phyloP scores from a whole-genome alignment of 345 rosid genomes.

The Microthlaspi erraticum region DNA sequence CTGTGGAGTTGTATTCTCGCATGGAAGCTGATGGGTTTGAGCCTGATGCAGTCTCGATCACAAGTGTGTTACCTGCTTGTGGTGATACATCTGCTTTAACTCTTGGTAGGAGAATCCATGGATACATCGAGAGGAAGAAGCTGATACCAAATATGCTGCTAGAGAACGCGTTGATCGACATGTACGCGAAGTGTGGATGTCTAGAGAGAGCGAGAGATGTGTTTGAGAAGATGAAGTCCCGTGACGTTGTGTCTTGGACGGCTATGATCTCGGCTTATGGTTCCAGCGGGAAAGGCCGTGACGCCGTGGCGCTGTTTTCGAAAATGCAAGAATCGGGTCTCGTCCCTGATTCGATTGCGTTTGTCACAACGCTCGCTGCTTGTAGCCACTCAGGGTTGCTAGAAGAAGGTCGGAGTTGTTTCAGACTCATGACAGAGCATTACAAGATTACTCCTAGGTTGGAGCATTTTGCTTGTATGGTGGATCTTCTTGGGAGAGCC shows the following conservation, averaged over 20 bases:
- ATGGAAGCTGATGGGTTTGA: conserved; percentile 61
- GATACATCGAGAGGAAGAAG: conserved; percentile 52
- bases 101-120: conserved; percentile 61
- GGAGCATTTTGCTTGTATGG: conserved; percentile 82
- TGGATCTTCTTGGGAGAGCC: conserved; percentile 73
- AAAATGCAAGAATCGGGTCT: conserved; percentile 64
- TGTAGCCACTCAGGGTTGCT: conserved; percentile 75
- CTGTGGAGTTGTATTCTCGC: conserved; percentile 55
- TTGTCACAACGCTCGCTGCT: conserved; percentile 74
- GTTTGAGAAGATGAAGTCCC: conserved; percentile 61
- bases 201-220: conserved; percentile 59
- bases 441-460: conserved; percentile 58
- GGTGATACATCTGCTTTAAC: conserved; percentile 70
- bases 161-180: conserved; percentile 77
- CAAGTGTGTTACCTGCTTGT: conserved; percentile 79
- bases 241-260: conserved; percentile 80
- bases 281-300: conserved; percentile 59
- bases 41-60: conserved; percentile 64
- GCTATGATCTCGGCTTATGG: conserved; percentile 84
- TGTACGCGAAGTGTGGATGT: conserved; percentile 80
- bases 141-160: conserved; percentile 62
- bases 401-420: conserved; percentile 59
- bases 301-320: conserved; percentile 61
- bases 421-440: conserved; percentile 56
- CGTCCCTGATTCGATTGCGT: conserved; percentile 70